Conservation (phyloP, 176 grass and related monocot species). For the Bothriochloa decipiens region DNA sequence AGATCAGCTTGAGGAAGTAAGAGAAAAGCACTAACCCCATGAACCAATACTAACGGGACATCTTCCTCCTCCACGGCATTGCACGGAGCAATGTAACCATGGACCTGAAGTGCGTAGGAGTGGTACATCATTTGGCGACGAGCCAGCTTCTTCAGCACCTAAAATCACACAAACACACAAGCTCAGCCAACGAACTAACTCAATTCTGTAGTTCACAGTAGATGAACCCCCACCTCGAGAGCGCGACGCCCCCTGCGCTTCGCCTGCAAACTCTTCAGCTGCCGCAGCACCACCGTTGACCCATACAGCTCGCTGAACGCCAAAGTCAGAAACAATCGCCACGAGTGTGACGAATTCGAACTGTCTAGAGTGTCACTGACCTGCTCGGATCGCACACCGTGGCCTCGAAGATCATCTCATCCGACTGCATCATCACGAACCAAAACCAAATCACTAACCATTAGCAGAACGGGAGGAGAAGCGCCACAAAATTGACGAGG, state of each 20-base stretch:
- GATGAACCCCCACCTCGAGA: conserved; percentile 64
- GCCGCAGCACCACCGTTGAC: conserved; percentile 84
- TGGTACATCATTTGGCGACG: conserved; percentile 89
- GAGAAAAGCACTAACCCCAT: conserved; percentile 59
- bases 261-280: conserved; percentile 73
- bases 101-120: conserved; percentile 92
- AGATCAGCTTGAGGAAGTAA: conserved; percentile 34
- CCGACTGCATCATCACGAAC: conserved; percentile 51
- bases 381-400: conserved; percentile 77
- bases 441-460: neutral
- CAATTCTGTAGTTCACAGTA: neutral
- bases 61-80: conserved; percentile 46
- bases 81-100: conserved; percentile 68
- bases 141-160: conserved; percentile 92
- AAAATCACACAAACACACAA: conserved; percentile 25
- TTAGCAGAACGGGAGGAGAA: conserved; percentile 27
- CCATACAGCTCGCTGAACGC: conserved; percentile 65
- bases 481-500: neutral
- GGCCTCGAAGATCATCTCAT: conserved; percentile 91
- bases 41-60: conserved; percentile 77
- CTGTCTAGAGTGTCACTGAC: conserved; percentile 48
- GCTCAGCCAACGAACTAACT: conserved; percentile 27
- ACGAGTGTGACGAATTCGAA: conserved; percentile 19
- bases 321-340: conserved; percentile 31
- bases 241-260: conserved; percentile 90